Evolutionary conservation across 352 stramenopile genomes (phyloP).

Genomic region (Globisporangium orthogonon): DNA sequence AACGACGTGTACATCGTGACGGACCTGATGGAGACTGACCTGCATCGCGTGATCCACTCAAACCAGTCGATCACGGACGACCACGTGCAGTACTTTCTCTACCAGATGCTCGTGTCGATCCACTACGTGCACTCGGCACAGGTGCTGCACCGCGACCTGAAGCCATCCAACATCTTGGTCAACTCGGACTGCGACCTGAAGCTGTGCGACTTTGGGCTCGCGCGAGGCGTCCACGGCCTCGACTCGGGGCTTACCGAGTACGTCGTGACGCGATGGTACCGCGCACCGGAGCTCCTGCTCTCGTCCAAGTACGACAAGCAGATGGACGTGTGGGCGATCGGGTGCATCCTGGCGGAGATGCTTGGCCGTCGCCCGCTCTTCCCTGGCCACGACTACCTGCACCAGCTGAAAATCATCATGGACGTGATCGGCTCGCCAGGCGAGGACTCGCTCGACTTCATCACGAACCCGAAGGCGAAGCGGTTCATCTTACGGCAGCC

Average conservation of each 20-base stretch:
- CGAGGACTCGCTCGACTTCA: conserved; percentile 81
- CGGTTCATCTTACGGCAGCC: conserved; percentile 84
- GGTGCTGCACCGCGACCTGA: conserved; percentile 72
- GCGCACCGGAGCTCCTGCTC: conserved; percentile 88
- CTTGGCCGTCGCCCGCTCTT: conserved; percentile 79
- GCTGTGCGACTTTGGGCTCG: conserved; percentile 75
- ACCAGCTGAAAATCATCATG: conserved; percentile 90
- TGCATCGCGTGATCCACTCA: conserved; percentile 76
- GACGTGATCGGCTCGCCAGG: conserved; percentile 78
- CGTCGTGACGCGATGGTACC: conserved; percentile 91
- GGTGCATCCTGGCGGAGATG: conserved; percentile 86
- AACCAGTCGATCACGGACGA: conserved; percentile 80
- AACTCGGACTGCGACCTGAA: conserved; percentile 82
- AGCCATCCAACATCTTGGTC: conserved; percentile 75
- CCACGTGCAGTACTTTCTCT: conserved; percentile 75
- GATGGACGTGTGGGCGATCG: conserved; percentile 86
- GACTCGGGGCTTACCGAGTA: conserved; percentile 87
- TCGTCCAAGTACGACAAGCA: conserved; percentile 89
- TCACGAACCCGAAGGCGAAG: conserved; percentile 87
- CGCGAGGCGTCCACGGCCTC: conserved; percentile 62
- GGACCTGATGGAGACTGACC: conserved; percentile 74
- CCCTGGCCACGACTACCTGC: conserved; percentile 81
- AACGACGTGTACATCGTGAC: conserved; percentile 87
- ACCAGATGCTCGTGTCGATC: conserved; percentile 74
- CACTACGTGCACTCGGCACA: conserved; percentile 78